These are phyloP conservation scores for Lodderomyces orthopsilosis DNA, from an alignment of 1,139 yeast genomes.

Conservation along the genomic window DNA sequence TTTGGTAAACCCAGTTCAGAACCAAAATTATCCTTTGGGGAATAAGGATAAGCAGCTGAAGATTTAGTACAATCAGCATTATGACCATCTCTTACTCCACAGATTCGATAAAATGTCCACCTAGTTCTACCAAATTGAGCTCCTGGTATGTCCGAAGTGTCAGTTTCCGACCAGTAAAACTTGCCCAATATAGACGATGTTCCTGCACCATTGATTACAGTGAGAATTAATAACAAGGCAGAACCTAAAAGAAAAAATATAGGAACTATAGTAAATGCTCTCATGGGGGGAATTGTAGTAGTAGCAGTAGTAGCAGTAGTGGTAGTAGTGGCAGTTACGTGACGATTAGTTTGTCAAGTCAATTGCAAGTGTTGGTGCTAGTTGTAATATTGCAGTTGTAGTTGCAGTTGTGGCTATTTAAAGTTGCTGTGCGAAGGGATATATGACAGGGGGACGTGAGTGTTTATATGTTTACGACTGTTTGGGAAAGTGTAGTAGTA, in stretches of 20 bases:
- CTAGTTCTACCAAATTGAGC: conserved; percentile 22
- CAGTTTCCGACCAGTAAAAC: conserved; percentile 72
- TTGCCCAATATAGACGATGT: conserved; percentile 45
- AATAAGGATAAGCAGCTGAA: conserved; percentile 62
- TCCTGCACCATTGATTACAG: conserved; percentile 62
- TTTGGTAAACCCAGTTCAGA: conserved; percentile 44
- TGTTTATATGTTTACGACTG: too few relatives aligned
- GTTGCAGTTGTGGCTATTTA: too few relatives aligned
- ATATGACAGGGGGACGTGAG: too few relatives aligned
- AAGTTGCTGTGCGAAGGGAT: too few relatives aligned
- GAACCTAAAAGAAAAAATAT: conserved; percentile 37
- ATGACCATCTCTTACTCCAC: conserved; percentile 45
- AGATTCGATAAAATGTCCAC: conserved; percentile 72
- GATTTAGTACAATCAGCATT: conserved; percentile 44
- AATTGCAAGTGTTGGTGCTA: too few relatives aligned
- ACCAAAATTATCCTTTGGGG: conserved; percentile 58
- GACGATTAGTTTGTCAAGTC: too few relatives aligned
- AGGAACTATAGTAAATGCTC: conserved; percentile 22
- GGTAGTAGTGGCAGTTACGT: not conserved
- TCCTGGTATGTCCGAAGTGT: conserved; percentile 54
- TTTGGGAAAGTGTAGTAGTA: too few relatives aligned
- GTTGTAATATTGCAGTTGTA: too few relatives aligned
- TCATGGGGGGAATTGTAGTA: conserved; percentile 5
- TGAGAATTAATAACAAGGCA: conserved; percentile 55
- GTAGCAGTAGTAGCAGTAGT: not conserved